Evolutionary conservation across 352 stramenopile genomes (phyloP).

Genomic region (Globisporangium middletonii): DNA sequence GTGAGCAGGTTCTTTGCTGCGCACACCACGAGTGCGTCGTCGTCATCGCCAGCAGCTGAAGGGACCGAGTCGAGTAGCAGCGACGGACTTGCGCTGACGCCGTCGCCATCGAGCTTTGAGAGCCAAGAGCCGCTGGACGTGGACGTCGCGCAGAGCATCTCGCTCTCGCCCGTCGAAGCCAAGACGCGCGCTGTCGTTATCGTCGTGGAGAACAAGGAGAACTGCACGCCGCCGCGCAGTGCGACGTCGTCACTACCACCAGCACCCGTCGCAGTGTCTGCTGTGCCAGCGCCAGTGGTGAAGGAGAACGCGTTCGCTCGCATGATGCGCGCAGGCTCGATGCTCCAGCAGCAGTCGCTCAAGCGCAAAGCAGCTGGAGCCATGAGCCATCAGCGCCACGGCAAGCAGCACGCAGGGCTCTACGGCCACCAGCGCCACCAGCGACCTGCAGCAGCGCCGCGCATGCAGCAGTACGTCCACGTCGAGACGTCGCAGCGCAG

Average conservation of each 20-base stretch:
- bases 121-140: slow-evolving; percentile 48
- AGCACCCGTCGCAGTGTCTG: background rate
- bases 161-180: slow-evolving; percentile 42
- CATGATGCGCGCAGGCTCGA: slow-evolving; percentile 69
- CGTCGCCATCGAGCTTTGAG: slow-evolving; percentile 23
- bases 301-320: slow-evolving; percentile 79
- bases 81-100: slow-evolving; percentile 3
- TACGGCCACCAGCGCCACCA: background rate
- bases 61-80: slow-evolving; percentile 23
- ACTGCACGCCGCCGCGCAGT: slow-evolving; percentile 15
- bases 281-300: background rate
- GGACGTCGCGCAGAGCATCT: slow-evolving; percentile 42
- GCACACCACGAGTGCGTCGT: slow-evolving; percentile 23
- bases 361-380: slow-evolving; percentile 41
- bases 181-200: slow-evolving; percentile 16
- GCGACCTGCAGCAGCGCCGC: slow-evolving; percentile 7
- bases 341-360: slow-evolving; percentile 42
- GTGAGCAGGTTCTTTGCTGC: slow-evolving; percentile 18
- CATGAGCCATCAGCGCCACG: background rate
- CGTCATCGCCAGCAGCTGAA: slow-evolving; percentile 16
- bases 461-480: slow-evolving; percentile 23
- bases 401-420: slow-evolving; percentile 4
- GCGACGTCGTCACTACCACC: slow-evolving; percentile 10
- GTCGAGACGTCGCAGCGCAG: background rate
- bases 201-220: slow-evolving; percentile 34